phyloP scores from a whole-genome alignment of 1,139 yeast species.

The Diutina mesorugosa region DNA sequence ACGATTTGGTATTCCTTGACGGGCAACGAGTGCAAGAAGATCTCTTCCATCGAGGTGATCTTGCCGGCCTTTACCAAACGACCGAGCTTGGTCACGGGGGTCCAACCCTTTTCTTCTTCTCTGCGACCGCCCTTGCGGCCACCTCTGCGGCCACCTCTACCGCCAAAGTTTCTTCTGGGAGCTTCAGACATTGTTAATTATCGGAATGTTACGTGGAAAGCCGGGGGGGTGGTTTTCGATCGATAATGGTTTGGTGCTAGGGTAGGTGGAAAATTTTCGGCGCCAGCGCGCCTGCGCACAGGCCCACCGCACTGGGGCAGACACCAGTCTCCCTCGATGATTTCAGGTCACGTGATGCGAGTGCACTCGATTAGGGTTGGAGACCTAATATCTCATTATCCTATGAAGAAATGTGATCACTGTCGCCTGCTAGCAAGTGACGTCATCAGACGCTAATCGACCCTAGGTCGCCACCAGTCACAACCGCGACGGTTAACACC shows the following conservation, averaged over 20 bases:
- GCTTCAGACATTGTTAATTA: slow-evolving; percentile 53
- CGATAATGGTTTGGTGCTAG: slow-evolving; percentile 30
- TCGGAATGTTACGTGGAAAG: slow-evolving; percentile 89
- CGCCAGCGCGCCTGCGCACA: neutral
- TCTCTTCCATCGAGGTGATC: slow-evolving; percentile 93
- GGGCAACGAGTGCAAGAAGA: slow-evolving; percentile 98
- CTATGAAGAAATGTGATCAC: too few relatives aligned
- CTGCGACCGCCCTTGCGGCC: slow-evolving; percentile 44
- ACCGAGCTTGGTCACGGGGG: slow-evolving; percentile 99
- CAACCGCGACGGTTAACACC: too few relatives aligned
- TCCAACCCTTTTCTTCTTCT: slow-evolving; percentile 98
- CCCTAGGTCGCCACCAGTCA: too few relatives aligned
- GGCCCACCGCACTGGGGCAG: neutral
- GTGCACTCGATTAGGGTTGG: too few relatives aligned
- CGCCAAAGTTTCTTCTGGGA: slow-evolving; percentile 55
- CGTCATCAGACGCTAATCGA: too few relatives aligned
- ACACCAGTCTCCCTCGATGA: too few relatives aligned
- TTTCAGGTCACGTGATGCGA: too few relatives aligned
- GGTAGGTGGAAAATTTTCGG: neutral
- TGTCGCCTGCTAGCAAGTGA: too few relatives aligned
- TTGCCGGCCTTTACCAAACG: slow-evolving; percentile 99
- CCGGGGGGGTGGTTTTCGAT: slow-evolving; percentile 87
- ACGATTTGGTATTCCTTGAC: slow-evolving; percentile 99
- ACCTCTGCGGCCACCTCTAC: slow-evolving; percentile 13
- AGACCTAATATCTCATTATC: too few relatives aligned